Base-by-base conservation (phyloP, 2,329 filamentous ascomycete genomes). In the Exophiala sp. region DNA sequence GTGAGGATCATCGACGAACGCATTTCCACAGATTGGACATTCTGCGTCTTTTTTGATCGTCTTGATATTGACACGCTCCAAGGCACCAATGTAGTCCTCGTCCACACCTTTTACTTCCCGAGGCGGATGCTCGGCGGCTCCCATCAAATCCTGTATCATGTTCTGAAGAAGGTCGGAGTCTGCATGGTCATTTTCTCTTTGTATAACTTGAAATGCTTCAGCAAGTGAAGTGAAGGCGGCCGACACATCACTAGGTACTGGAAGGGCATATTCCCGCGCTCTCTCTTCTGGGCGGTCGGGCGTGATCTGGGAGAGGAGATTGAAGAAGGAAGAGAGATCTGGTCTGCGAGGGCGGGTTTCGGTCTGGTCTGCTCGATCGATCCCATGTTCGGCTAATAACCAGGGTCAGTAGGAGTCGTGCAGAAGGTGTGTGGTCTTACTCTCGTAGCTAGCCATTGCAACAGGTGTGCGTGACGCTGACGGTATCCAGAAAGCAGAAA, bases 291-390 rank as follows among this genome's bases (percentile, higher is more conserved):
- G 66, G 21, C 69, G 58, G 62, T 76, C 72, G 23, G 73, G 76
- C 7, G 76, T 79, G 49, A 80, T 74, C 59, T 82, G 77, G 52
- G 68, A 68, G 43, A 83, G 76, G 38, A 77, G 76, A 50, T 75
- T 73, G 69, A 82, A 82, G 71, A 84, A 83, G 60, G 79, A 81
- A 34, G 76, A 80, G 34, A 83, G 74, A 64, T 84, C 81, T 22
- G 81, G 81, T 44, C 80, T 76, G 56, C 78, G 78, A 46, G 68
- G 67, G 27, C 66, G 66, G 32, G 44, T 38, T 19, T 51, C 40
- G 7, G 35, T 18, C 38, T 43, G 49, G n/a, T 46, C 43, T 24
- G 56, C 49, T 14, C 48, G 43, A 52, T 60, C 57, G 24, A 42
- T 47, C 4, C 57, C 58, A 50, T 62, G 59, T 51, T 62, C 59